Base-by-base conservation (phyloP, 805 yeast genomes). In the Phaffomyces antillensis region DNA sequence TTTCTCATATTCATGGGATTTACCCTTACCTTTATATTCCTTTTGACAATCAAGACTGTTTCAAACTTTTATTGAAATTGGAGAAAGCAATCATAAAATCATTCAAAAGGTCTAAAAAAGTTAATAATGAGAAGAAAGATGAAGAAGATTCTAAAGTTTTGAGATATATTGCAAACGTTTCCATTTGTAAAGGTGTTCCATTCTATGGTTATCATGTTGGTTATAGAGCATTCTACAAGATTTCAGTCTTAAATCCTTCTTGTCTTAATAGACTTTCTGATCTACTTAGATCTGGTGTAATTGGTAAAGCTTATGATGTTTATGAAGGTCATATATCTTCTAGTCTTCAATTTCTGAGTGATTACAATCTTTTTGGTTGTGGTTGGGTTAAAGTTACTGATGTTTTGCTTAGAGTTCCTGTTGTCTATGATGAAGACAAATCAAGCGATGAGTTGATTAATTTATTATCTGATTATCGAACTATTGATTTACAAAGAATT, bases 251-350 rank as follows among this genome's bases (percentile, higher is more conserved):
- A 11, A 79, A 81, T 48, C 93, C 96, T 0, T 58, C 75, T 5
- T 76, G 78, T 52, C 64, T 70, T 17, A 65, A 75, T 4, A 70
- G 86, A 43, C 61, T 88, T 6, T 67, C 83, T 46, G 73, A 73
- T 64, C 40, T 72, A 63, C 52, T 78, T 4, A 50, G 74, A 42
- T 62, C 62, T 39, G 81, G 81, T 0, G 63, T 62, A 4, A 54
- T 76, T 1, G 71, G 68, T 3, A 56, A 55, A 18, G 46, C 55
- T 0, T 50, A 66, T 13, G 81, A 79, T 39, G 77, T 81, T 0
- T 86, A 68, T 59, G 99, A 93, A 56, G 70, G 89, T 0, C 98
- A 93, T 57, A 72, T 91, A 12, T 89, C 96, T 0, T 83, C 70
- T 53, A 57, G 76, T 1, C 61, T 87, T 7, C 97, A 93, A 57